Conservation (phyloP, 2,329 filamentous ascomycete species). For the Myriosclerotinia duriaeana region DNA sequence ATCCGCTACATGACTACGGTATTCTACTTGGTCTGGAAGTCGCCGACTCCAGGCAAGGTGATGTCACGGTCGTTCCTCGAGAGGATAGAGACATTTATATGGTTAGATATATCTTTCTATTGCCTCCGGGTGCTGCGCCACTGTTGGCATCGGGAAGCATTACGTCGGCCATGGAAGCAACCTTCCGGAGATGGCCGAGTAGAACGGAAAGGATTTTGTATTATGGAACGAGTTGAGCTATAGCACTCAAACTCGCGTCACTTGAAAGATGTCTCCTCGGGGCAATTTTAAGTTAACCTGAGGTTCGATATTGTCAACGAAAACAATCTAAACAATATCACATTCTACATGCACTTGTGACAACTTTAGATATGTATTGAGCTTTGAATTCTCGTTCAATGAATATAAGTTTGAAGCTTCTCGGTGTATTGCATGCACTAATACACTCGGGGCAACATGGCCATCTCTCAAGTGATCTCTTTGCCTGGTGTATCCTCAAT, state of each 20-base stretch:
- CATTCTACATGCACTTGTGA: no score
- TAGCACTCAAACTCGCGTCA: no score
- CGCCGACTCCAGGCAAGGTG: neutral
- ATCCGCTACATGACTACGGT: neutral
- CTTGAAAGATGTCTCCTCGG: no score
- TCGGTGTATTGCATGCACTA: neutral
- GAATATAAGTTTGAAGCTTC: neutral
- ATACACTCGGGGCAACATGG: neutral
- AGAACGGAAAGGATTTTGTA: neutral
- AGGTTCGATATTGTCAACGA: no score
- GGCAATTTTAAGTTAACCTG: no score
- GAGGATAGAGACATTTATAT: neutral
- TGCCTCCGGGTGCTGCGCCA: neutral
- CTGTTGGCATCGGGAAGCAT: neutral
- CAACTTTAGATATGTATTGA: no score
- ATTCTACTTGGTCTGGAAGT: slow-evolving; percentile 11
- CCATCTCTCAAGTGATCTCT: neutral
- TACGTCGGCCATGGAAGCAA: neutral
- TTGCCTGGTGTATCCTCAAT: neutral
- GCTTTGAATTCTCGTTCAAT: neutral
- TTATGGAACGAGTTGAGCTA: neutral
- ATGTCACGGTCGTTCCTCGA: neutral
- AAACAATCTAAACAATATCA: no score
- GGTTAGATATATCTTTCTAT: neutral
- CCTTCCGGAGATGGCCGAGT: neutral